Conservation (phyloP, 2,329 filamentous ascomycete species). For the Immersiporthe knoxdaviesiana region DNA sequence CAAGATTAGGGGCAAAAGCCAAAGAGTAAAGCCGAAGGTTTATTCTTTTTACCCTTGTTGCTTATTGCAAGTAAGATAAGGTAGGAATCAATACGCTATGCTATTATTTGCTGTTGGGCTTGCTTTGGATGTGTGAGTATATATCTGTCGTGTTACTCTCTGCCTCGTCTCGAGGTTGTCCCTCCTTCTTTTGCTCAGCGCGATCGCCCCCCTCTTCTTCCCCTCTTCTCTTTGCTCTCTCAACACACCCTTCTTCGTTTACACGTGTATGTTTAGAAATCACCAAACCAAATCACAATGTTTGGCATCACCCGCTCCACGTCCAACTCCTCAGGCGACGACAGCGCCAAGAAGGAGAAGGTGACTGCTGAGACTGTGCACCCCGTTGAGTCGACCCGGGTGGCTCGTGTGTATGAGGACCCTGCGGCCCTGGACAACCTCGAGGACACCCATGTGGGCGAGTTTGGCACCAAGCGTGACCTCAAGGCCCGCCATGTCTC, state of each 20-base stretch:
- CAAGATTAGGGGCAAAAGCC: slow-evolving; percentile 6
- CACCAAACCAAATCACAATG: slow-evolving; percentile 17
- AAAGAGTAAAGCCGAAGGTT: slow-evolving; percentile 13
- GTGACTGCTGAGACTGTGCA: slow-evolving; percentile 10
- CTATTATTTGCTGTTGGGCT: background rate
- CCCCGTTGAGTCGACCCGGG: slow-evolving; percentile 16
- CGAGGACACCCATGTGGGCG: slow-evolving; percentile 25
- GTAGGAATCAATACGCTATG: background rate
- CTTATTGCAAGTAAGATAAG: background rate
- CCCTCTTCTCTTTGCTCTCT: no score
- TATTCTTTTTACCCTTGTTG: slow-evolving; percentile 1
- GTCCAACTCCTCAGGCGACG: slow-evolving; percentile 16
- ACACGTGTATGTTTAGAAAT: background rate
- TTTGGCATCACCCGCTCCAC: slow-evolving; percentile 21
- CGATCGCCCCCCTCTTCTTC: no score
- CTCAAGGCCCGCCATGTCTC: slow-evolving; percentile 34
- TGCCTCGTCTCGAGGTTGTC: no score
- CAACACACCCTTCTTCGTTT: background rate
- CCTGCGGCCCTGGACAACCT: slow-evolving; percentile 20
- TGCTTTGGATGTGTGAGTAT: background rate
- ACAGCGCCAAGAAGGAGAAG: slow-evolving; percentile 27
- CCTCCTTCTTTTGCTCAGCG: no score
- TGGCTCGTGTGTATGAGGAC: slow-evolving; percentile 22
- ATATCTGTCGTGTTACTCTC: background rate
- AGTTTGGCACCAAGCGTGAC: slow-evolving; percentile 29